Percentiles rank a stretch among this genome's conserved stretches.
phyloP scores from a whole-genome alignment of 208 protist genomes.

The Leishmania turanica region DNA sequence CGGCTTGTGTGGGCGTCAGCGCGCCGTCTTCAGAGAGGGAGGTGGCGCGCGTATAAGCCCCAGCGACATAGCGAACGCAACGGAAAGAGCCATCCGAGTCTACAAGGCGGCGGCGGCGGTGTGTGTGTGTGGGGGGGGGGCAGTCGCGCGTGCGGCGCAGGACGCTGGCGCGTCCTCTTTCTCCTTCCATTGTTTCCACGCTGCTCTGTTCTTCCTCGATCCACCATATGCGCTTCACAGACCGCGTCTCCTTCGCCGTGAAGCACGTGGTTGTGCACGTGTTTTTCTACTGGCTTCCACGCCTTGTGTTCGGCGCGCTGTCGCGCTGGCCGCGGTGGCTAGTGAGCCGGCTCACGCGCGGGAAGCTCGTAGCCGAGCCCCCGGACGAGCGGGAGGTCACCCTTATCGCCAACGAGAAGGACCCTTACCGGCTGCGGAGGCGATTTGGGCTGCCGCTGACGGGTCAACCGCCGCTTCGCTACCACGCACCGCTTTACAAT shows the following conservation, averaged over 20 bases:
- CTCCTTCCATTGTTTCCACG: not conserved
- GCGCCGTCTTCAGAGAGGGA: not conserved
- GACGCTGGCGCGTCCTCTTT: not conserved
- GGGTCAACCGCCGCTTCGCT: slow-evolving; percentile 24
- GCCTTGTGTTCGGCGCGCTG: slow-evolving; percentile 17
- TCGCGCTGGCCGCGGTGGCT: slow-evolving; percentile 26
- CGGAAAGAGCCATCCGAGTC: too few relatives aligned
- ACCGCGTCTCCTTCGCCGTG: slow-evolving; percentile 28
- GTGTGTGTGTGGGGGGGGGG: too few relatives aligned
- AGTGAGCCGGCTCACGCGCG: slow-evolving; percentile 12
- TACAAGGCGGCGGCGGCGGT: too few relatives aligned
- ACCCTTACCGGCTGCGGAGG: slow-evolving; percentile 21
- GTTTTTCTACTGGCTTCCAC: slow-evolving; percentile 35
- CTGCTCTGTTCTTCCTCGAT: not conserved
- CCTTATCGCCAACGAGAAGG: slow-evolving; percentile 12
- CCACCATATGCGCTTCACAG: not conserved
- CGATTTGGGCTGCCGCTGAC: slow-evolving; percentile 24
- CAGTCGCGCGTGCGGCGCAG: not conserved
- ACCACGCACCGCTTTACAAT: slow-evolving; percentile 53
- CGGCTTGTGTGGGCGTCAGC: not conserved
- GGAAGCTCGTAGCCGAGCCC: not conserved
- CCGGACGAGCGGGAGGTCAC: slow-evolving; percentile 26
- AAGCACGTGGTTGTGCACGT: slow-evolving; percentile 34
- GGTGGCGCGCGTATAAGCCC: not conserved
- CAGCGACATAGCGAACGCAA: not conserved